Conservation (phyloP, 2,329 filamentous ascomycete genomes). For the Pestalotiopsis fici region DNA sequence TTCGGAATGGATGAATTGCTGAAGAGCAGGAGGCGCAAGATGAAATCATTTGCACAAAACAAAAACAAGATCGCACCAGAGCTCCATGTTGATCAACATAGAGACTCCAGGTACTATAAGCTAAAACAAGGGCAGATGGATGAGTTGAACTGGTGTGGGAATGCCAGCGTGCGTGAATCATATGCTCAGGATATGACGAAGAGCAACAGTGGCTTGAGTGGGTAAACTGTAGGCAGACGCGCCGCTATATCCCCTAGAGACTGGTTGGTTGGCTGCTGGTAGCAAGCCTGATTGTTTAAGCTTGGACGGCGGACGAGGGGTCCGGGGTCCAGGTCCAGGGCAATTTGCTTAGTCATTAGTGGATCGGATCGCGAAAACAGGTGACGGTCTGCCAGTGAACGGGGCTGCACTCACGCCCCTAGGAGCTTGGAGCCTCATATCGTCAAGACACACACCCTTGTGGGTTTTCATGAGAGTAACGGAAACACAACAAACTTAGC, state of each 20-base stretch:
- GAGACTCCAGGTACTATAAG: background rate
- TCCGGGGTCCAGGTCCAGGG: background rate
- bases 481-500: background rate
- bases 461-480: background rate
- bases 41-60: conserved; percentile 24
- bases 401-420: conserved; percentile 5
- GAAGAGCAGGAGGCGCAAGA: conserved; percentile 27
- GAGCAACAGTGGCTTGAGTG: background rate
- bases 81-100: conserved; percentile 24
- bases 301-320: background rate
- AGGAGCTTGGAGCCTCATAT: background rate
- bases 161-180: background rate
- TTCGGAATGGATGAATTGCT: conserved; percentile 7
- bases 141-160: background rate
- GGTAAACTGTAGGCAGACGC: conserved; percentile 29
- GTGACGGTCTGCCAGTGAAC: conserved; percentile 1
- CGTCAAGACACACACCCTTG: background rate
- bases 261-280: background rate
- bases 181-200: background rate
- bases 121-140: background rate
- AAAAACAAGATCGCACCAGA: conserved; percentile 15
- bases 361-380: conserved; percentile 9
- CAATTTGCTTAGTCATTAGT: conserved; percentile 6
- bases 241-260: conserved; percentile 16
- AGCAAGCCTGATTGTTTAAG: background rate